Base-by-base conservation (phyloP, 768 basidiomycete species). In the Pisolithus albus region DNA sequence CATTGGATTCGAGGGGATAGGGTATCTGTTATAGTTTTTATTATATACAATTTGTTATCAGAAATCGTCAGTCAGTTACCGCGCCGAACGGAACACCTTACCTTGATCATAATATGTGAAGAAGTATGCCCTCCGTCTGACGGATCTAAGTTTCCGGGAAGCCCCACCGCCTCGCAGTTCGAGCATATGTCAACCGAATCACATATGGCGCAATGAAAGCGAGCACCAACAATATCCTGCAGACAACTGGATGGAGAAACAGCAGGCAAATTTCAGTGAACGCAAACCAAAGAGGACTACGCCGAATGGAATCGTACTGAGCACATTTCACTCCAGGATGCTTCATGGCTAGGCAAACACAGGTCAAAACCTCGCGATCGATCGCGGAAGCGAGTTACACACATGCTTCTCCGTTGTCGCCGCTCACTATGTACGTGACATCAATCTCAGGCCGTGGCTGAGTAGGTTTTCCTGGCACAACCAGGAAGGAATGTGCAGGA, bases 21-120 rank as follows among this genome's bases (percentile, higher is more conserved):
- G 93, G 93, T 44, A 97, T 92, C 92, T 94, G 52, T 37, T 36
- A 23, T 2, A 30, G 51, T 48, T 32, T 58, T 28, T 49, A 5
- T 26, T 26, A 26, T 26, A 26, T 5, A 26, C 4, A 24, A 26
- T 5, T 5, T 5, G 26, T 23, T 4, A 42, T 56, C 51, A 30
- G 19, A 49, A 15, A n/a, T 24, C 32, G 18, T 9, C 2, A 15
- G 24, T 4, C 51, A 24, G 46, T 37, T 23, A 18, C n/a, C 46
- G 32, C 38, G 32, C 38, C 28, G n/a, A n/a, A 26, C 7, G 24
- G 5, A 13, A 23, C 49, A 13, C 13, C 64, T 43, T 53, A 89
- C 92, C 82, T 97, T 97, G 69, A 97, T 89, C 78, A 95, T 80
- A 57, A 95, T 92, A 62, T 97, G 93, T 1, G 88, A 86, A 15